Evolutionary conservation across 1,139 yeast genomes (phyloP).

Genomic region (Pichia sp.): DNA sequence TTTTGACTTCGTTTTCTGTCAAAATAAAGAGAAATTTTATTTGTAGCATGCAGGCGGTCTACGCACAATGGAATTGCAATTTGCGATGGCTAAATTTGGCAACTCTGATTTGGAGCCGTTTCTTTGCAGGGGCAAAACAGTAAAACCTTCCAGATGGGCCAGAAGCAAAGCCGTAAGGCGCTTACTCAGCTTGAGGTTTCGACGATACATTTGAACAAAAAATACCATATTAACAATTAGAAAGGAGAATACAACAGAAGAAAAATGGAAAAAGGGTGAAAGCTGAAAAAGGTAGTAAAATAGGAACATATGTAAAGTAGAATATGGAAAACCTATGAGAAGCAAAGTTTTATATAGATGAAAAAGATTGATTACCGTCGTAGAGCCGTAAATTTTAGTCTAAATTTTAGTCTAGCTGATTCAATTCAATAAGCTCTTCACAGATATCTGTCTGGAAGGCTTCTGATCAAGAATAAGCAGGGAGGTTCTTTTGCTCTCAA

Average conservation of each 20-base stretch:
- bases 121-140: too few relatives aligned
- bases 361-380: neutral
- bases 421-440: constrained; percentile 20
- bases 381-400: neutral
- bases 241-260: neutral
- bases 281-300: neutral
- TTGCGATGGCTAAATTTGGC: too few relatives aligned
- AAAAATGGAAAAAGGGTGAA: neutral
- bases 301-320: neutral
- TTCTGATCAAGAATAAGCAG: neutral
- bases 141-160: too few relatives aligned
- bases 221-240: neutral
- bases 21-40: neutral
- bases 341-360: neutral
- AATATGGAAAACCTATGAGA: neutral
- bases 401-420: too few relatives aligned
- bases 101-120: too few relatives aligned
- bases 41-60: too few relatives aligned
- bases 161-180: too few relatives aligned
- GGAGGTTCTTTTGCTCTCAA: neutral
- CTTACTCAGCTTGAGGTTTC: too few relatives aligned
- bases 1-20: neutral
- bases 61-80: too few relatives aligned
- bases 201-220: too few relatives aligned
- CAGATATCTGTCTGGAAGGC: constrained; percentile 16